These are phyloP conservation scores for Penicillium sp. DNA, from an alignment of 2,329 filamentous ascomycete genomes.

Conservation along the genomic window DNA sequence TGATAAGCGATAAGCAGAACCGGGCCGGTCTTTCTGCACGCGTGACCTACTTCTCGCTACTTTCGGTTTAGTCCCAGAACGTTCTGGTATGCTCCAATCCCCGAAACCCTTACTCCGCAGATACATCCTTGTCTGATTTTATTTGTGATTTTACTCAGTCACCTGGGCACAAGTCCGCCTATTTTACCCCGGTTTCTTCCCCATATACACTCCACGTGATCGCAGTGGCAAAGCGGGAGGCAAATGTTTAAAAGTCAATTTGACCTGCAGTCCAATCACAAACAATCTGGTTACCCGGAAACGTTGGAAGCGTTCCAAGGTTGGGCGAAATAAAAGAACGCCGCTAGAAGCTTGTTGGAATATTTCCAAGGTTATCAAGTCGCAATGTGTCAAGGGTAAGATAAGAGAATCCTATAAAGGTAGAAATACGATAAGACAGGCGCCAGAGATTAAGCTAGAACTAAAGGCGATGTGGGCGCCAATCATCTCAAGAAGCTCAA, in stretches of 20 bases:
- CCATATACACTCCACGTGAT: background rate
- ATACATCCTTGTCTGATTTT: background rate
- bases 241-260: background rate
- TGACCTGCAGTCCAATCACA: background rate
- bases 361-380: background rate
- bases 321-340: background rate
- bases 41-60: background rate
- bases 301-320: background rate
- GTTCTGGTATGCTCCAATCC: background rate
- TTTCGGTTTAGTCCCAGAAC: background rate
- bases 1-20: constrained; percentile 7
- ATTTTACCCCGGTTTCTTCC: constrained; percentile 4
- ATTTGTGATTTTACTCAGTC: background rate
- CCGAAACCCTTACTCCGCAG: no score
- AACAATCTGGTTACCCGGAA: background rate
- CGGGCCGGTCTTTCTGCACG: constrained; percentile 9
- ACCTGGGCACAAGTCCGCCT: background rate
- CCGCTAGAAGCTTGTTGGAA: background rate
- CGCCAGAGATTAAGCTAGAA: background rate
- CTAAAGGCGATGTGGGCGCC: background rate
- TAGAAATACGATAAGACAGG: constrained; percentile 1
- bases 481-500: background rate
- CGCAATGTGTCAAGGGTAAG: background rate
- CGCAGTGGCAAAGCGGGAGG: background rate
- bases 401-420: constrained; percentile 4